These are phyloP conservation scores for Kandelia obovata DNA, from an alignment of 345 rosid genomes.

Conservation along the genomic window DNA sequence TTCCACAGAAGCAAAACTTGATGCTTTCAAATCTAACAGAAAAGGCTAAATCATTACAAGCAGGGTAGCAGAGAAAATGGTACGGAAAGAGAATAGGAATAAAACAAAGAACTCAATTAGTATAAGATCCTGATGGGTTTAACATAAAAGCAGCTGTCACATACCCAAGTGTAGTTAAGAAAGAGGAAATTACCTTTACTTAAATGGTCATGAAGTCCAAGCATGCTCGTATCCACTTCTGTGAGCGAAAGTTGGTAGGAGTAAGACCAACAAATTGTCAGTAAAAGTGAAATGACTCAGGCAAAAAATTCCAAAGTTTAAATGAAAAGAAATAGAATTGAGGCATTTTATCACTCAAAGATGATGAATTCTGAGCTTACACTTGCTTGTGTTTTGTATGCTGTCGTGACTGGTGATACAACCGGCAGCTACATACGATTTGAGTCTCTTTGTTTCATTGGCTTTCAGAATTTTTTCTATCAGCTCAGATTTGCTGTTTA, in stretches of 20 bases:
- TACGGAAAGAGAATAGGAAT: background rate
- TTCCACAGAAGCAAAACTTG: background rate
- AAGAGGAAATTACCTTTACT: slow-evolving; percentile 45
- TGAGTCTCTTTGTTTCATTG: slow-evolving; percentile 56
- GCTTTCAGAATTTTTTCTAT: slow-evolving; percentile 46
- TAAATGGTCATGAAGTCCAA: slow-evolving; percentile 54
- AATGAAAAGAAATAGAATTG: background rate
- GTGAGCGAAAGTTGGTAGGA: slow-evolving; percentile 16
- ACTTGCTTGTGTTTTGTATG: slow-evolving; percentile 50
- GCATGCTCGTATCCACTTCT: slow-evolving; percentile 52
- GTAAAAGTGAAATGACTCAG: background rate
- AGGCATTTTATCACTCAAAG: background rate
- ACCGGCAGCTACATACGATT: slow-evolving; percentile 58
- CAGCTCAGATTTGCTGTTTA: slow-evolving; percentile 43
- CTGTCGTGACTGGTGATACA: slow-evolving; percentile 42
- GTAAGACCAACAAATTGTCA: background rate
- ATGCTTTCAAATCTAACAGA: background rate
- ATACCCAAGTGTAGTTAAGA: background rate
- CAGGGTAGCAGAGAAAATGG: background rate
- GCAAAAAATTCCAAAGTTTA: background rate
- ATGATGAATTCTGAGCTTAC: slow-evolving; percentile 35
- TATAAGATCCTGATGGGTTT: no score
- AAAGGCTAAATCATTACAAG: background rate
- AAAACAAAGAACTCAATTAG: background rate
- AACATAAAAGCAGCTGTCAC: no score